Conservation (phyloP, 1,284 basidiomycete genomes). For the Moniliophthora roreri region DNA sequence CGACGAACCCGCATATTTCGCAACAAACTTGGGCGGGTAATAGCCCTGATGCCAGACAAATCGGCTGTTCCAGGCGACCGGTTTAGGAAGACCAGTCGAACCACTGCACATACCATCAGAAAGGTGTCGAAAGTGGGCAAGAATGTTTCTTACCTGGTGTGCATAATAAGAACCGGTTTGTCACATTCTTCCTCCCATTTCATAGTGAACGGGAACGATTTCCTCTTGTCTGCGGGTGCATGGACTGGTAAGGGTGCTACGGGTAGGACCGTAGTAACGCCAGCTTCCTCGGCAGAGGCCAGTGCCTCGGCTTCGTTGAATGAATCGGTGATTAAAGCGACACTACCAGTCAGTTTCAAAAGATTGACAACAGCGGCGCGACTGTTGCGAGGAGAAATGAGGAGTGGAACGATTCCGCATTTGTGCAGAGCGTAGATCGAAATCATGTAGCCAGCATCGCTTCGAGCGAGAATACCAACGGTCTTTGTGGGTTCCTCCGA, state of each 20-base stretch:
- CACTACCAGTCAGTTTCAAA: neutral
- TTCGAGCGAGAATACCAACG: conserved; percentile 7
- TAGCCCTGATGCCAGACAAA: conserved; percentile 4
- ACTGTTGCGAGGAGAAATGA: neutral
- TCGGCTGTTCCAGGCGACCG: neutral
- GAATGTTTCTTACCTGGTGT: no score
- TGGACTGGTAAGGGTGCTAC: no score
- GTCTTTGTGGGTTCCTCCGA: conserved; percentile 3
- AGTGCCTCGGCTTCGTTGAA: neutral
- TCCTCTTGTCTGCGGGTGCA: no score
- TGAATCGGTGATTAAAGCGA: neutral
- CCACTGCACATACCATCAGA: no score
- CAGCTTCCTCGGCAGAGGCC: no score
- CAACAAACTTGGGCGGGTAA: conserved; percentile 3
- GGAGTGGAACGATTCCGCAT: neutral
- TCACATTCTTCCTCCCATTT: no score
- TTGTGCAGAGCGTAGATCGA: neutral
- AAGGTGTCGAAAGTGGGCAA: no score
- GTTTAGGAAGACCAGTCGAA: no score
- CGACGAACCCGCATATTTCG: conserved; percentile 3
- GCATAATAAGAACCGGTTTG: no score
- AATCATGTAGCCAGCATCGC: conserved; percentile 5
- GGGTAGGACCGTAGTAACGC: no score
- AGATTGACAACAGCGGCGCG: neutral
- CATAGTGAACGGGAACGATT: no score